Percentiles rank a stretch among this genome's conserved stretches.
Evolutionary conservation across 129 eudicot genomes (phyloP).

Genomic region (Heracleum sosnowskyi): DNA sequence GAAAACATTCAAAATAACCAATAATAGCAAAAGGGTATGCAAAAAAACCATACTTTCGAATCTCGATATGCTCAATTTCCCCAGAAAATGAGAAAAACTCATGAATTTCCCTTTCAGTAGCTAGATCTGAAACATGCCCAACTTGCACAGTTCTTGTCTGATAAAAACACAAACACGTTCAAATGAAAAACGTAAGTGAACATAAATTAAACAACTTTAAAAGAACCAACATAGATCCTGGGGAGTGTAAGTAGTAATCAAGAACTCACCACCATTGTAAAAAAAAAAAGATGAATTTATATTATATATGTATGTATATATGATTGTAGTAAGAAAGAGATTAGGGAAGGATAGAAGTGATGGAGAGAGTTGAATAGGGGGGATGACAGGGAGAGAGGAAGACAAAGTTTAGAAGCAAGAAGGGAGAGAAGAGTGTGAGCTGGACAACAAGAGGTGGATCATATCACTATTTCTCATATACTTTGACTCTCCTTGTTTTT

Average conservation of each 20-base stretch:
- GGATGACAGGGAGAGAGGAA: too few relatives aligned
- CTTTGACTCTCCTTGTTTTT: too few relatives aligned
- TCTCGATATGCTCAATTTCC: conserved; percentile 81
- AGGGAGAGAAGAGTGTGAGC: too few relatives aligned
- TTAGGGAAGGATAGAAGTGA: too few relatives aligned
- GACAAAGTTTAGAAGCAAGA: too few relatives aligned
- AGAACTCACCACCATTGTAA: conserved; percentile 4
- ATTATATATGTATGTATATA: not conserved
- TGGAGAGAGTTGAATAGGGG: too few relatives aligned
- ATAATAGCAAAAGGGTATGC: not conserved
- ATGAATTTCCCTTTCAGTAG: conserved; percentile 86
- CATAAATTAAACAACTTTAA: not conserved
- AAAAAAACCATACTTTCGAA: conserved; percentile 46
- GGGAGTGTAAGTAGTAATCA: not conserved
- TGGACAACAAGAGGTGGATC: too few relatives aligned
- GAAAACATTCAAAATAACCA: not conserved
- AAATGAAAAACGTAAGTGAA: not conserved
- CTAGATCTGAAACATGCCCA: conserved; percentile 86
- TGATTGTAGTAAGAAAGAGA: not conserved
- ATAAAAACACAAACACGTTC: not conserved
- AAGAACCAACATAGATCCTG: not conserved
- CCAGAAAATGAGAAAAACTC: conserved; percentile 97
- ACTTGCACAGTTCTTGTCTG: conserved; percentile 78
- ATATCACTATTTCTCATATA: too few relatives aligned
- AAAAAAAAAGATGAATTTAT: not conserved